Conservation (phyloP, 2,329 filamentous ascomycete species). For the Arthrobotrys pseudoclavata region DNA sequence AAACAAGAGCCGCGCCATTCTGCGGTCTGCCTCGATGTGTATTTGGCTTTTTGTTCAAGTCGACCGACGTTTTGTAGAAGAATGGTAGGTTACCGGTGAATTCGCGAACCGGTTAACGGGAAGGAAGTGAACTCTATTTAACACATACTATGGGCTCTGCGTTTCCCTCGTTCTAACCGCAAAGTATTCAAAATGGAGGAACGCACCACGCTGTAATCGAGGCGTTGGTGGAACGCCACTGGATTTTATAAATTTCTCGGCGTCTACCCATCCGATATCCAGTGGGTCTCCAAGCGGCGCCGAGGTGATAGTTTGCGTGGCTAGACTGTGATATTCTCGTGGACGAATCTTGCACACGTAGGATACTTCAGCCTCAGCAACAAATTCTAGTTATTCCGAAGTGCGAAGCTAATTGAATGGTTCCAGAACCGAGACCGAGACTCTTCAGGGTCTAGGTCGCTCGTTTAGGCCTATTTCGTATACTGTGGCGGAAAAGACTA, state of each 20-base stretch:
- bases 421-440: background rate
- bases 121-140: background rate
- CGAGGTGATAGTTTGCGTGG: background rate
- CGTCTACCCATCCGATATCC: background rate
- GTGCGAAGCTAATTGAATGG: background rate
- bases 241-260: background rate
- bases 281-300: background rate
- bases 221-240: constrained; percentile 1
- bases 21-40: no score
- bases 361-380: background rate
- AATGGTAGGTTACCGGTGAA: background rate
- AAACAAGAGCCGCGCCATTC: background rate
- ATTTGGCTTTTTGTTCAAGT: no score
- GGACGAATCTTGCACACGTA: background rate
- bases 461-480: background rate
- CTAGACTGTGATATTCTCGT: background rate
- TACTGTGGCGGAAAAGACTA: background rate
- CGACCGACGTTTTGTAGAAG: background rate
- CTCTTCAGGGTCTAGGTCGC: background rate
- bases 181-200: constrained; percentile 2
- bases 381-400: background rate
- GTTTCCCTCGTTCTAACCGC: no score
- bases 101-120: background rate
- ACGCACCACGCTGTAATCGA: background rate
- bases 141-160: background rate